phyloP scores from a whole-genome alignment of 768 basidiomycete species.

The Mrakia gelida region DNA sequence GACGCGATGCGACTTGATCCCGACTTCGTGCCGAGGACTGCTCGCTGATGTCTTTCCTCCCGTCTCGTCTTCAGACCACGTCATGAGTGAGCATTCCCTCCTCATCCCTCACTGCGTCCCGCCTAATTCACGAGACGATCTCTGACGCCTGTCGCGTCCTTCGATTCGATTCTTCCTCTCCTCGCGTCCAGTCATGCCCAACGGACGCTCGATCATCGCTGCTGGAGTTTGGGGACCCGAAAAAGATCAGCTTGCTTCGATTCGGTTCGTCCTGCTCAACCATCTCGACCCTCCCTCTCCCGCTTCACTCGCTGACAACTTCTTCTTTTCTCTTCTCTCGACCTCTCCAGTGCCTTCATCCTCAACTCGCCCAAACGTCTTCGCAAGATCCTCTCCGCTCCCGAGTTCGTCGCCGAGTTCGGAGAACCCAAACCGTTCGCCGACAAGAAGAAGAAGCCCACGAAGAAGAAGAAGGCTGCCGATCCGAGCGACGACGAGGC shows the following conservation, averaged over 20 bases:
- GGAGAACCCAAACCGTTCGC: slow-evolving; percentile 21
- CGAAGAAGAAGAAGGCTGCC: slow-evolving; percentile 15
- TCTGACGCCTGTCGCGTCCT: no score
- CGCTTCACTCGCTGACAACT: not conserved
- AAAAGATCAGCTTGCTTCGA: slow-evolving; percentile 60
- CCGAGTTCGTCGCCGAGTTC: slow-evolving; percentile 57
- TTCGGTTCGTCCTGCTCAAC: not conserved
- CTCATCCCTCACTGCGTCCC: no score
- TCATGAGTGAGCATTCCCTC: slow-evolving; percentile 16
- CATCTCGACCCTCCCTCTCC: not conserved
- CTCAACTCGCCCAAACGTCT: slow-evolving; percentile 43
- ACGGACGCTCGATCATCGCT: slow-evolving; percentile 70
- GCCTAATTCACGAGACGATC: no score
- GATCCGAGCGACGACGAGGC: slow-evolving; percentile 2
- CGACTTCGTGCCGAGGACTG: not conserved
- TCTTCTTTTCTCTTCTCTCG: no score
- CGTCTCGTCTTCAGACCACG: not conserved
- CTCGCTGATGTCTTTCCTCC: slow-evolving; percentile 53
- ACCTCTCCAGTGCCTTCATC: not conserved
- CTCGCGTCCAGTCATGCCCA: slow-evolving; percentile 43
- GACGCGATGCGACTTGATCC: no score
- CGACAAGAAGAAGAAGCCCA: slow-evolving; percentile 10
- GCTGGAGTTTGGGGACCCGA: slow-evolving; percentile 47
- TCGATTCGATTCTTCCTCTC: no score
- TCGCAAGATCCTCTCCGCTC: slow-evolving; percentile 60